Base-by-base conservation (phyloP, 2,329 filamentous ascomycete species). In the Aspergillus awamori region DNA sequence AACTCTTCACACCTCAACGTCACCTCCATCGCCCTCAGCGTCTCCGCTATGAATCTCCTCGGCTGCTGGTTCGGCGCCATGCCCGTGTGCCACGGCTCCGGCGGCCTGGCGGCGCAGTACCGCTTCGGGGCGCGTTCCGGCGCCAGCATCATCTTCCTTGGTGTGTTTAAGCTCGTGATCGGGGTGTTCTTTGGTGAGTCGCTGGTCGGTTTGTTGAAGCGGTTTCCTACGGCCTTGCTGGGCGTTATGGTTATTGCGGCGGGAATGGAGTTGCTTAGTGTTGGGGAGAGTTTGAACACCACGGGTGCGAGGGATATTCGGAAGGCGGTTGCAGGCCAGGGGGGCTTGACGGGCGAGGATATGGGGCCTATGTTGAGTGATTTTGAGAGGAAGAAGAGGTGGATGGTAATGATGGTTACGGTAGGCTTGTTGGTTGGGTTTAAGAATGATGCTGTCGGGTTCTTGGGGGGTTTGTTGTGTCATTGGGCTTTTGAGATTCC, bases 11-110 rank as follows among this genome's bases (percentile, higher is more conserved):
- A 17, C 17, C 17, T 22, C 20, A 20, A 17, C 0, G 89, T 92
- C 5, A 94, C 92, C 0, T 83, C 87, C 0, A 82, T 98, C 30
- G 94, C 93, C 1, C 74, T 93, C 62, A 96, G 92, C 58, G 91
- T 98, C 4, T 88, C 89, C 0, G 70, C 82, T 2, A 96, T 97
- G 86, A 98, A 98, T 73, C 80, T 97, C 3, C 75, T 90, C 1
- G 90, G 90, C 15, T 93, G 91, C 70, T 96, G 92, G 91, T 96
- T 97, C 70, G 93, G 93, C 52, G 90, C 90, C 5, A 98, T 97
- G 95, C 95, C 94, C 3, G 88, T 95, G 4, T 98, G 95, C 72
- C 95, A 98, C 73, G 94, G 94, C 5, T 92, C 92, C 0, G 94
- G 94, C 2, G 94, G 94, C 0, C 81, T 98, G 0, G 95, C 95